phyloP scores from a whole-genome alignment of 768 basidiomycete species.

The Hemileccinum impolitum region DNA sequence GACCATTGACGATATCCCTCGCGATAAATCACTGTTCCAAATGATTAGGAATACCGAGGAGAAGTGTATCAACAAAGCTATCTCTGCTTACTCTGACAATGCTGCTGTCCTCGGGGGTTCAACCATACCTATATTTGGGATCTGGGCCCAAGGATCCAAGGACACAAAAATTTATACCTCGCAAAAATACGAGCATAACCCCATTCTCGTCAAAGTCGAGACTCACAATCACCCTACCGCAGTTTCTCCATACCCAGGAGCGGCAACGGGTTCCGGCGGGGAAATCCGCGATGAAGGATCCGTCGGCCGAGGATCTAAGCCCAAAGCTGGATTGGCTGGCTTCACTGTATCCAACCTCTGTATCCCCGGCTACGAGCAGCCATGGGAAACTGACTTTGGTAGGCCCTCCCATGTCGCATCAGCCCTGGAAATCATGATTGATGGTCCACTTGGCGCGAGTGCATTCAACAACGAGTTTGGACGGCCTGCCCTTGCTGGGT shows the following conservation, averaged over 20 bases:
- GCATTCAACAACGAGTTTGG: conserved; percentile 99
- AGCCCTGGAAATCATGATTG: conserved; percentile 94
- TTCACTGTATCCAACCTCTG: conserved; percentile 93
- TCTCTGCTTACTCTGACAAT: conserved; percentile 97
- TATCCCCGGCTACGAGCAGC: conserved; percentile 87
- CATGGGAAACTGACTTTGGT: conserved; percentile 96
- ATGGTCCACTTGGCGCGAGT: conserved; percentile 90
- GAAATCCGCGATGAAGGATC: conserved; percentile 99
- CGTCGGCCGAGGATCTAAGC: conserved; percentile 90
- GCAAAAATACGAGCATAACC: conserved; percentile 63
- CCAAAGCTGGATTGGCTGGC: conserved; percentile 91
- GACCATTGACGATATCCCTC: conserved; percentile 72
- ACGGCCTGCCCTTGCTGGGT: conserved; percentile 86
- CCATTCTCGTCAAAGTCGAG: conserved; percentile 94
- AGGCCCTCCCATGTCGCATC: conserved; percentile 88
- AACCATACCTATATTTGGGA: conserved; percentile 69
- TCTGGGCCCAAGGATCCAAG: conserved; percentile 31
- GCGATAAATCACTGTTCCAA: conserved; percentile 79
- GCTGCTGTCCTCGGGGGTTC: conserved; percentile 87
- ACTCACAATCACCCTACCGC: conserved; percentile 99
- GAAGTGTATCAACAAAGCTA: conserved; percentile 68
- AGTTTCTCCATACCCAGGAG: conserved; percentile 97
- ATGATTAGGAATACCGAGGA: conserved; percentile 98
- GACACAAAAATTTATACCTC: conserved; percentile 50
- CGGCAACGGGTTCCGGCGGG: conserved; percentile 96